A percentile compares a stretch with the other conserved stretches of the same genome.
Evolutionary conservation across 2,329 filamentous ascomycete genomes (phyloP).

Genomic region (Cladophialophora immunda): DNA sequence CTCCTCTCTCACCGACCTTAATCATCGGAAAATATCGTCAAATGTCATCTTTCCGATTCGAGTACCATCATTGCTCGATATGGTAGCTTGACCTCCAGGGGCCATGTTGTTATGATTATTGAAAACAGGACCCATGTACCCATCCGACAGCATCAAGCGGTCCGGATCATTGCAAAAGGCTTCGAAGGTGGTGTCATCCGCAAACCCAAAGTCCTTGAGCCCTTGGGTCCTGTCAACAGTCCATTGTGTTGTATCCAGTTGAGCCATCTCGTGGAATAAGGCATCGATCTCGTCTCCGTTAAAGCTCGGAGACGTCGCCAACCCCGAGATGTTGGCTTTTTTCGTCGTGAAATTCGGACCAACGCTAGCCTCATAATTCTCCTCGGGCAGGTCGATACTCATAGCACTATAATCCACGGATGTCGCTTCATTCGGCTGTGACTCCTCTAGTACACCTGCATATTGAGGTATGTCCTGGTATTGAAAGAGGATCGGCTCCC

Average conservation of each 20-base stretch:
- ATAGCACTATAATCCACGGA: constrained; percentile 28
- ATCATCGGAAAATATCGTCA: constrained; percentile 14
- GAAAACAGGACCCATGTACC: constrained; percentile 26
- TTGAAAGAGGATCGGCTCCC: not conserved
- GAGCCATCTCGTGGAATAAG: constrained; percentile 56
- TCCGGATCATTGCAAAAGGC: constrained; percentile 57
- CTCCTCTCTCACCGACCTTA: not conserved
- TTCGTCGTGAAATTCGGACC: not conserved
- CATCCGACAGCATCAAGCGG: constrained; percentile 41
- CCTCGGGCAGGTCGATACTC: constrained; percentile 23
- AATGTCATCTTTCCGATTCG: constrained; percentile 17
- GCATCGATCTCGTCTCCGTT: constrained; percentile 50
- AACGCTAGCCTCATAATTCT: not conserved
- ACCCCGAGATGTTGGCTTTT: constrained; percentile 2
- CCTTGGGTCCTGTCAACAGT: constrained; percentile 51
- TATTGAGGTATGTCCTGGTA: constrained; percentile 14
- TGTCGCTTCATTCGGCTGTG: constrained; percentile 4
- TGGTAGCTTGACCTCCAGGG: not conserved
- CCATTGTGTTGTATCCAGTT: constrained; percentile 57
- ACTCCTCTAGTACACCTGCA: not conserved
- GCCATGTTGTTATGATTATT: constrained; percentile 17
- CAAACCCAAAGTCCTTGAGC: constrained; percentile 54
- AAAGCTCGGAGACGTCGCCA: constrained; percentile 39
- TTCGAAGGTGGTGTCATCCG: constrained; percentile 55
- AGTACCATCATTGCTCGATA: not conserved